A percentile compares a stretch with the other conserved stretches of the same genome.
phyloP scores from a whole-genome alignment of 2,329 filamentous ascomycete genomes.

The Aspergillus sp. region DNA sequence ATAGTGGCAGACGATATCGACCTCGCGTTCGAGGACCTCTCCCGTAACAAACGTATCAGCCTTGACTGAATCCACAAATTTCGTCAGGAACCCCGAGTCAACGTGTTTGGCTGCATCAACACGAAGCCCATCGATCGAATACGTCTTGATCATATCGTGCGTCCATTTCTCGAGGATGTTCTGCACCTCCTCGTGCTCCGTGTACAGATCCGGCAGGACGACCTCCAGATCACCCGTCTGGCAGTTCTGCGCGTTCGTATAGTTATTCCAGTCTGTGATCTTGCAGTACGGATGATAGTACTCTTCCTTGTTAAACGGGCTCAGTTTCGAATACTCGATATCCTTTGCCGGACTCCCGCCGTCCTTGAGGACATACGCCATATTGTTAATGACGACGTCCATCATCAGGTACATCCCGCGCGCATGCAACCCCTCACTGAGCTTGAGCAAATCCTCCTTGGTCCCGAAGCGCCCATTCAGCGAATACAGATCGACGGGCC shows the following conservation, averaged over 20 bases:
- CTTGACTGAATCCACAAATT: conserved; percentile 38
- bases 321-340: conserved; percentile 32
- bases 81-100: conserved; percentile 45
- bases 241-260: conserved; percentile 46
- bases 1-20: conserved; percentile 45
- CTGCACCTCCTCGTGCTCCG: conserved; percentile 47
- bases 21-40: conserved; percentile 48
- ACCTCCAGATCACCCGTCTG: conserved; percentile 57
- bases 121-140: conserved; percentile 55
- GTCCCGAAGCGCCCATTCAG: conserved; percentile 57
- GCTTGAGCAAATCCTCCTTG: conserved; percentile 50
- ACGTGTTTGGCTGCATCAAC: conserved; percentile 56
- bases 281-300: conserved; percentile 36
- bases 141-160: conserved; percentile 45
- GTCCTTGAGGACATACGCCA: conserved; percentile 39
- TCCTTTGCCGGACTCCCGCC: conserved; percentile 29
- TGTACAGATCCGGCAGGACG: conserved; percentile 53
- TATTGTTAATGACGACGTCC: conserved; percentile 58
- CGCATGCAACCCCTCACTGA: conserved; percentile 51
- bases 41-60: conserved; percentile 50
- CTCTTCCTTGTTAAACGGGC: conserved; percentile 31
- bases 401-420: conserved; percentile 59
- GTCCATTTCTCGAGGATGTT: conserved; percentile 50
- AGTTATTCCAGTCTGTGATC: conserved; percentile 41
- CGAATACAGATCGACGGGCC: conserved; percentile 52